A percentile compares a stretch with the other conserved stretches of the same genome.
Conservation (phyloP, 805 yeast genomes). For the Yarrowia porcina region DNA sequence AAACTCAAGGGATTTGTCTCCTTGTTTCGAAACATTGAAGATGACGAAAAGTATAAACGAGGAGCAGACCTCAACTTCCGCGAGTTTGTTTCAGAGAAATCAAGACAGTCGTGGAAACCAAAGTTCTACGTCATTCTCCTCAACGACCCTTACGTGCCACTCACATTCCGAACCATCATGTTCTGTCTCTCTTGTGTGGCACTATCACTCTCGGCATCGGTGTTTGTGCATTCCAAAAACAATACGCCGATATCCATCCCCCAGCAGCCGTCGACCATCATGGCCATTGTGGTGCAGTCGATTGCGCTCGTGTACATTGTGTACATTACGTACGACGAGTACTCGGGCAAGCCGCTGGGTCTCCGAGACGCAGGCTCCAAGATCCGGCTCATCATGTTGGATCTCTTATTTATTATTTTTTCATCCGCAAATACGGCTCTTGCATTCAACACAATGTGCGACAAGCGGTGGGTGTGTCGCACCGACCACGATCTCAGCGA, state of each 20-base stretch:
- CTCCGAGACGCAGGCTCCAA: slow-evolving; percentile 81
- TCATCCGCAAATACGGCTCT: slow-evolving; percentile 83
- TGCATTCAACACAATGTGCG: slow-evolving; percentile 78
- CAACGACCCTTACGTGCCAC: slow-evolving; percentile 76
- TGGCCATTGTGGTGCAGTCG: slow-evolving; percentile 85
- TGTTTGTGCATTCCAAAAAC: slow-evolving; percentile 38
- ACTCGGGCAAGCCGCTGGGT: slow-evolving; percentile 87
- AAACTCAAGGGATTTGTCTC: slow-evolving; percentile 15
- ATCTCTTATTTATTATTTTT: slow-evolving; percentile 81
- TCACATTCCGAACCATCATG: slow-evolving; percentile 62
- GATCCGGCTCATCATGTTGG: slow-evolving; percentile 74
- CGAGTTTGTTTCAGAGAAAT: slow-evolving; percentile 33
- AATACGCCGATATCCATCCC: slow-evolving; percentile 41
- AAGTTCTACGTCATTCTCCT: slow-evolving; percentile 56
- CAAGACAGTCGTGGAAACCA: slow-evolving; percentile 48
- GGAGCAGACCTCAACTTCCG: slow-evolving; percentile 16
- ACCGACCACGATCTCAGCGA: slow-evolving; percentile 27
- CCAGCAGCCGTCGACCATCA: slow-evolving; percentile 85
- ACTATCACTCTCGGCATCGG: slow-evolving; percentile 65
- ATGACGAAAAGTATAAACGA: not conserved
- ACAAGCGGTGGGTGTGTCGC: slow-evolving; percentile 75
- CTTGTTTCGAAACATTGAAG: not conserved
- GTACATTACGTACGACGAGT: slow-evolving; percentile 87
- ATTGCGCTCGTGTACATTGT: slow-evolving; percentile 72
- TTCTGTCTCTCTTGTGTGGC: slow-evolving; percentile 62